Evolutionary conservation across 208 protist species (phyloP).

Genomic region (Willaertia magna): DNA sequence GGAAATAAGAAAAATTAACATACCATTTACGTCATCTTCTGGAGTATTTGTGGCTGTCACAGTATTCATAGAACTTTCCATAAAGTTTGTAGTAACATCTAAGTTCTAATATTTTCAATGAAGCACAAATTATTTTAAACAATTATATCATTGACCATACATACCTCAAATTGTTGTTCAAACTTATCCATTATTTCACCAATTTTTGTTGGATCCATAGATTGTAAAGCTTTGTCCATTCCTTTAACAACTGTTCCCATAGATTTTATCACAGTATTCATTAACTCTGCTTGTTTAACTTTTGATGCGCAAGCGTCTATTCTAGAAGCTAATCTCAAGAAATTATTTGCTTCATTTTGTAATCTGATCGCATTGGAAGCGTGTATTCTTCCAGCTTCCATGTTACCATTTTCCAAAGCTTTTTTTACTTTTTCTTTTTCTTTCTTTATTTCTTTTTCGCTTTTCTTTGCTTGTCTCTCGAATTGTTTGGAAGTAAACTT

Average conservation of each 20-base stretch:
- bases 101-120: too few relatives aligned
- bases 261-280: slow-evolving; percentile 74
- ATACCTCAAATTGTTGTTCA: slow-evolving; percentile 89
- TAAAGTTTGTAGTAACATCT: slow-evolving; percentile 76
- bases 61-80: slow-evolving; percentile 77
- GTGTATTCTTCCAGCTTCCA: slow-evolving; percentile 90
- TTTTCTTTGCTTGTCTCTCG: slow-evolving; percentile 34
- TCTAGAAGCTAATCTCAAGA: slow-evolving; percentile 72
- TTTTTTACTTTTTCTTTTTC: slow-evolving; percentile 77
- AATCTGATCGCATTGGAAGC: slow-evolving; percentile 93
- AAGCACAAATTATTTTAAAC: too few relatives aligned
- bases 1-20: neutral
- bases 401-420: slow-evolving; percentile 90
- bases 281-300: slow-evolving; percentile 57
- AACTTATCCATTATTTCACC: slow-evolving; percentile 88
- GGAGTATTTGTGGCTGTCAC: slow-evolving; percentile 70
- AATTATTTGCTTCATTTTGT: slow-evolving; percentile 86
- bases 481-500: neutral
- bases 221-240: slow-evolving; percentile 43
- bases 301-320: slow-evolving; percentile 81
- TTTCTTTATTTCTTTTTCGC: slow-evolving; percentile 75
- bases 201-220: slow-evolving; percentile 32
- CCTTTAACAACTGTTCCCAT: slow-evolving; percentile 81
- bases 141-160: too few relatives aligned
- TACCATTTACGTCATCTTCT: slow-evolving; percentile 60